phyloP scores from a whole-genome alignment of 345 rosid species.

The Sisymbrium altissimum region DNA sequence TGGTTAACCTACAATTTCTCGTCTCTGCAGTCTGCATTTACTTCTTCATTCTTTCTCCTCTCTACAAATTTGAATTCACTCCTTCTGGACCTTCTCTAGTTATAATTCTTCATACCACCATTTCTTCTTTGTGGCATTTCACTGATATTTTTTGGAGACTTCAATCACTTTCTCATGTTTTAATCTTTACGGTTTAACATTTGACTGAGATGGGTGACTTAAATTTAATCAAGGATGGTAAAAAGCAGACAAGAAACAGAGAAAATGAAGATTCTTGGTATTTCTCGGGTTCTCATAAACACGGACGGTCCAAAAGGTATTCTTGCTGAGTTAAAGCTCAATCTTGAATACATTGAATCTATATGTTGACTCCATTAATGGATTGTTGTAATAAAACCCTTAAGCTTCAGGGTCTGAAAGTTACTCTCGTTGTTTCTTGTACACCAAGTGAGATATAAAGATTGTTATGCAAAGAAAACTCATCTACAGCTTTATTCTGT shows the following conservation, averaged over 20 bases:
- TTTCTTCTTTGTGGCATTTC: background rate
- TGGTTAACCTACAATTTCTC: constrained; percentile 21
- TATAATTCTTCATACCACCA: constrained; percentile 7
- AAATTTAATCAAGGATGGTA: constrained; percentile 30
- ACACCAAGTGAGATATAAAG: background rate
- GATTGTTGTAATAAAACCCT: background rate
- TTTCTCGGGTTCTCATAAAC: constrained; percentile 34
- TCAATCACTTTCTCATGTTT: background rate
- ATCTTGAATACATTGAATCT: background rate
- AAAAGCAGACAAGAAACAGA: constrained; percentile 30
- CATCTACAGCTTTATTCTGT: background rate
- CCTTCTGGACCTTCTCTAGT: background rate
- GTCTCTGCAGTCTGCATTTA: constrained; percentile 28
- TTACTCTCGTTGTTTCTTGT: constrained; percentile 2
- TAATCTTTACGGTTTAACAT: background rate
- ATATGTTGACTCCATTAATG: background rate
- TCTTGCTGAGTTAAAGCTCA: background rate
- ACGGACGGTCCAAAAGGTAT: constrained; percentile 85
- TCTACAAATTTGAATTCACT: constrained; percentile 22
- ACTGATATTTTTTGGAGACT: background rate
- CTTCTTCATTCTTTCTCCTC: constrained; percentile 29
- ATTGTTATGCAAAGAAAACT: background rate
- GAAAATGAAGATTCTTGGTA: constrained; percentile 36
- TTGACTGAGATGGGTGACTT: constrained; percentile 42
- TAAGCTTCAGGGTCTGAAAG: background rate